Percentiles rank a stretch among this genome's conserved stretches.
Evolutionary conservation across 2,329 filamentous ascomycete genomes (phyloP).

Genomic region (Colletotrichum gigasporum): DNA sequence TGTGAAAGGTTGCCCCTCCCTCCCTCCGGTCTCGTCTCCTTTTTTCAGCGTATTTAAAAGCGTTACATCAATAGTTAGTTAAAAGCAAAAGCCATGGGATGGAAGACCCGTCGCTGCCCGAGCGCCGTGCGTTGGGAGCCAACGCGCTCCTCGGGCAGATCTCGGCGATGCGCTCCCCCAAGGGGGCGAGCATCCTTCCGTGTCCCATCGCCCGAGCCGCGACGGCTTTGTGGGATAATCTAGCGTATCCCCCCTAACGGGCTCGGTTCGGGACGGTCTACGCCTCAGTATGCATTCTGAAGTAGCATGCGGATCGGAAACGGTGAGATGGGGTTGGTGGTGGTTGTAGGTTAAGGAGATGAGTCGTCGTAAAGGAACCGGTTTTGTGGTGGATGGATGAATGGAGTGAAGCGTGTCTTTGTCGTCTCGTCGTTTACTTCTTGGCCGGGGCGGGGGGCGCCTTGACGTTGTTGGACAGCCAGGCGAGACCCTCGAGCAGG

Average conservation of each 20-base stretch:
- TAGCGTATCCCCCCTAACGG: not conserved
- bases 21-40: not conserved
- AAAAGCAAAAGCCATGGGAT: slow-evolving; percentile 1
- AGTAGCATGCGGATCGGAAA: not conserved
- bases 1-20: not conserved
- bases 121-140: not conserved
- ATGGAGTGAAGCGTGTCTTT: not conserved
- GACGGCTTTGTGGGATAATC: not conserved
- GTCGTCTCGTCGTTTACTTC: slow-evolving; percentile 52
- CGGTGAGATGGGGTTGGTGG: not conserved
- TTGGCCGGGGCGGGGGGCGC: slow-evolving; percentile 63
- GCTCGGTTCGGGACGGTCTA: not conserved
- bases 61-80: slow-evolving; percentile 12
- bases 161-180: slow-evolving; percentile 2
- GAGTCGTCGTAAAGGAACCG: not conserved
- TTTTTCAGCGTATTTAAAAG: slow-evolving; percentile 17
- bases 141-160: not conserved
- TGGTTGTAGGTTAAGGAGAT: not conserved
- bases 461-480: slow-evolving; percentile 88
- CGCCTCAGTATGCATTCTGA: slow-evolving; percentile 4
- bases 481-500: slow-evolving; percentile 81
- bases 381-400: slow-evolving; percentile 2
- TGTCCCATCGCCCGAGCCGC: not conserved
- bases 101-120: not conserved
- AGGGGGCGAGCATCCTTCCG: slow-evolving; percentile 13